Evolutionary conservation across 73 alveolate genomes (phyloP).

Genomic region (Paramecium biaurelia): DNA sequence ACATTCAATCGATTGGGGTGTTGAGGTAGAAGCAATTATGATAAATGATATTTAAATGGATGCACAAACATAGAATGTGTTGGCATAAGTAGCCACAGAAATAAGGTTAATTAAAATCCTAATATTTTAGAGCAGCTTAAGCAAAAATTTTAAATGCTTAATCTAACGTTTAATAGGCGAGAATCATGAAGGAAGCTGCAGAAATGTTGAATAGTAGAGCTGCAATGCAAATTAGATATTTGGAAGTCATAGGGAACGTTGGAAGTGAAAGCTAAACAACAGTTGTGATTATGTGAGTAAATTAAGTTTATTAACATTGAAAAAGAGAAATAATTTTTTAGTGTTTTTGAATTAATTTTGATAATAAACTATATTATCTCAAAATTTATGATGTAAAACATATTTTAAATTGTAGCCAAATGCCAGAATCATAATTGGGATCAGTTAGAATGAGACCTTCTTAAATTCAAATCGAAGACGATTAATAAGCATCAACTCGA

Average conservation of each 20-base stretch:
- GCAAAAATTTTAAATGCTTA: neutral
- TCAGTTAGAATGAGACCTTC: constrained; percentile 53
- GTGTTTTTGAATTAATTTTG: neutral
- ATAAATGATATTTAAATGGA: neutral
- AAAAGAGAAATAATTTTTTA: neutral
- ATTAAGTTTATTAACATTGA: neutral
- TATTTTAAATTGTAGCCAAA: neutral
- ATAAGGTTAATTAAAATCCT: neutral
- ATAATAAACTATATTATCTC: neutral
- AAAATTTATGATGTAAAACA: neutral
- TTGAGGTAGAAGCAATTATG: neutral
- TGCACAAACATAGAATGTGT: neutral
- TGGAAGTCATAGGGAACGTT: neutral
- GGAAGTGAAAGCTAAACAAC: neutral
- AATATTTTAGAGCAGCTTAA: neutral
- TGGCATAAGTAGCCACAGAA: neutral
- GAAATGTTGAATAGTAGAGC: neutral
- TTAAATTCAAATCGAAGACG: constrained; percentile 13
- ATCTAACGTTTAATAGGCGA: neutral
- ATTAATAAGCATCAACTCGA: constrained; percentile 10
- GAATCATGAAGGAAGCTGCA: neutral
- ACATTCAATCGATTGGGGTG: neutral
- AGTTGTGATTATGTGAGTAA: neutral
- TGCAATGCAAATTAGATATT: neutral
- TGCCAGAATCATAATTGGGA: constrained; percentile 51